Conservation (phyloP, 2,329 filamentous ascomycete species). For the Gaeumannomyces tritici region DNA sequence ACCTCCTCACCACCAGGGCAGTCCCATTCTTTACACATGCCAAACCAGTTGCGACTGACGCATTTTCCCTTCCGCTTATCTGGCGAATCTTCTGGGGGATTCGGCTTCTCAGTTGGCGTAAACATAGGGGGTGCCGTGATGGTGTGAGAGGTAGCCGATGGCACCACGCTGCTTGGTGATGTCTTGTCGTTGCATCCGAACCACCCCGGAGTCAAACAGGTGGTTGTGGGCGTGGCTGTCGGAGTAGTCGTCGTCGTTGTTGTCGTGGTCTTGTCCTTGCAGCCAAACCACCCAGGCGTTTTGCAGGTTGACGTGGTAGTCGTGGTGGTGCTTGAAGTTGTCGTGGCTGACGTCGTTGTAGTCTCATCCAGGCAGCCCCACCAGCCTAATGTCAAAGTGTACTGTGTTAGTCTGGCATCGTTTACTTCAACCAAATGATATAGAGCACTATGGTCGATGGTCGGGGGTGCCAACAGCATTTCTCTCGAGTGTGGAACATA, state of each 20-base stretch:
- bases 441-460: too few species aligned
- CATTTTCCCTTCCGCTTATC: conserved; percentile 20
- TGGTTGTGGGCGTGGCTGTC: conserved; percentile 14
- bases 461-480: neutral
- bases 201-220: conserved; percentile 11
- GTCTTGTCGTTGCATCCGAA: conserved; percentile 13
- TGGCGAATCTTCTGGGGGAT: conserved; percentile 12
- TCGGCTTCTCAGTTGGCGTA: conserved; percentile 12
- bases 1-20: conserved; percentile 13
- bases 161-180: conserved; percentile 6
- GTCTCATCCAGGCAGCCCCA: conserved; percentile 68
- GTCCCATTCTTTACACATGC: conserved; percentile 29
- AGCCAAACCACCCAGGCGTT: conserved; percentile 59
- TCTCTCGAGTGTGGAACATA: neutral
- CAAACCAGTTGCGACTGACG: conserved; percentile 28
- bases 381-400: conserved; percentile 54
- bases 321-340: conserved; percentile 30
- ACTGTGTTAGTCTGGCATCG: conserved; percentile 6
- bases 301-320: conserved; percentile 47
- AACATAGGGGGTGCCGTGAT: conserved; percentile 21
- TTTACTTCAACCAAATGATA: neutral
- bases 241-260: conserved; percentile 11
- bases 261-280: conserved; percentile 40
- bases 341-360: conserved; percentile 28
- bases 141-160: conserved; percentile 13